Evolutionary conservation across 2,329 filamentous ascomycete genomes (phyloP), one percentile per base, ranked within the genome.

Genomic region (Fusarium nanum): DNA sequence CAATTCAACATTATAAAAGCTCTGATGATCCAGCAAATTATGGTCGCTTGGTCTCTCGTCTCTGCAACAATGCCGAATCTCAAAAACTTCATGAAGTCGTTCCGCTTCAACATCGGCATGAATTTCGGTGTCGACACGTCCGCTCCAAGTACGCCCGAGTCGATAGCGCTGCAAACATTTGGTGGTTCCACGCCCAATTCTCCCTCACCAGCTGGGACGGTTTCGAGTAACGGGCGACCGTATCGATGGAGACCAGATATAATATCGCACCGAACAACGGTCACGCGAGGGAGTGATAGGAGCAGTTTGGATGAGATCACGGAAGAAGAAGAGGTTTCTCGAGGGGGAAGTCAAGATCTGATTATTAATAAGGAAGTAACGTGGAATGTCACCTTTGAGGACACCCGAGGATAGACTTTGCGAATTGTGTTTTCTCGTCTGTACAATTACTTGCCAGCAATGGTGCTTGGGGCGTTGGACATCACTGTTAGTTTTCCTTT

Each of bases 41-140:
- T 73, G 65, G 54, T 73, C 9, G 53, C 50, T 0, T 73, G 71
- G 68, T 73, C 71, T 4, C 37, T 73, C 6, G 63, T 73, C 7
- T 73, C 71, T 1, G 71, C 71, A 1, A 73, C 71, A 0, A 49
- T 73, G 16, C 71, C 71, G 0, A 73, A 73, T 18, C 46, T 73
- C 0, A 73, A 73, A 40, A 73, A 70, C 46, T 73, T 73, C 4
- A 49, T 73, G 12, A 72, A 72, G 12, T 73, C 71, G 0, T 73
- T 73, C 25, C 72, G 67, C 0, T 53, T 53, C 5, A 53, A 53
- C 0, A 70, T 73, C 7, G 71, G 71, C 0, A 72, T 73, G 71
- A 68, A 68, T 2, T 73, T 73, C 0, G 62, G 65, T 5, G 70
- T 67, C 1, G 63, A 70, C 7, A 54, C 54, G 6, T 72, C 45